These are phyloP conservation scores for Capronia coronata DNA, from an alignment of 2,329 filamentous ascomycete species.

Conservation along the genomic window DNA sequence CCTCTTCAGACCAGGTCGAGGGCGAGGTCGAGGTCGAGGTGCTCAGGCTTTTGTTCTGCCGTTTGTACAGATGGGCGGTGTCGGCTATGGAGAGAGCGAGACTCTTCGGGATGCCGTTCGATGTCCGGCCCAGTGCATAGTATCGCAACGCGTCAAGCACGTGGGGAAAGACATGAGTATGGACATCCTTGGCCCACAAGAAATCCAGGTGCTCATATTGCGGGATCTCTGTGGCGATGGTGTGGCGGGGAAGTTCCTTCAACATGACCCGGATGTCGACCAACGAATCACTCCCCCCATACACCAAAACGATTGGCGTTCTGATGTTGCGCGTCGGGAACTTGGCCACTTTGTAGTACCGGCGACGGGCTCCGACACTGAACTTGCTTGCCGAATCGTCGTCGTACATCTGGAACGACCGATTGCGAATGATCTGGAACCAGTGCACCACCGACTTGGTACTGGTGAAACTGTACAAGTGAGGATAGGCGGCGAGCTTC, in stretches of 20 bases:
- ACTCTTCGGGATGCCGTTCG: slow-evolving; percentile 21
- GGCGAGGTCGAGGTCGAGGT: slow-evolving; percentile 21
- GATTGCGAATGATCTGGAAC: slow-evolving; percentile 98
- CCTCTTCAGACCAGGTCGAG: slow-evolving; percentile 16
- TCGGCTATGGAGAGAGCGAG: slow-evolving; percentile 23
- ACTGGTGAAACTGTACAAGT: slow-evolving; percentile 93
- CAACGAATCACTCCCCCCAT: slow-evolving; percentile 86
- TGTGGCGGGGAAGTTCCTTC: slow-evolving; percentile 75
- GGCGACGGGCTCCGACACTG: slow-evolving; percentile 61
- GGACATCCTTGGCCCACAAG: slow-evolving; percentile 82
- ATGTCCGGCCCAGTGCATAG: slow-evolving; percentile 38
- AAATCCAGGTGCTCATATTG: slow-evolving; percentile 98
- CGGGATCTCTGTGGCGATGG: slow-evolving; percentile 75
- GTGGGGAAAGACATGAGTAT: slow-evolving; percentile 78
- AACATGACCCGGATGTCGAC: slow-evolving; percentile 93
- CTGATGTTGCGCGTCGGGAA: slow-evolving; percentile 97
- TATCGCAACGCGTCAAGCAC: slow-evolving; percentile 82
- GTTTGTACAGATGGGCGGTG: slow-evolving; percentile 22
- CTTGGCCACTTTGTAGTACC: slow-evolving; percentile 92
- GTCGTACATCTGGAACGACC: slow-evolving; percentile 97
- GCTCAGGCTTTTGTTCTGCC: slow-evolving; percentile 17
- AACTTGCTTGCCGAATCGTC: slow-evolving; percentile 80
- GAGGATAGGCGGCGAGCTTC: slow-evolving; percentile 90
- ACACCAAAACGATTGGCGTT: slow-evolving; percentile 87
- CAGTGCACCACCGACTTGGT: slow-evolving; percentile 97